Conservation (phyloP, 257 asterid genomes). For the Asclepias syriaca region DNA sequence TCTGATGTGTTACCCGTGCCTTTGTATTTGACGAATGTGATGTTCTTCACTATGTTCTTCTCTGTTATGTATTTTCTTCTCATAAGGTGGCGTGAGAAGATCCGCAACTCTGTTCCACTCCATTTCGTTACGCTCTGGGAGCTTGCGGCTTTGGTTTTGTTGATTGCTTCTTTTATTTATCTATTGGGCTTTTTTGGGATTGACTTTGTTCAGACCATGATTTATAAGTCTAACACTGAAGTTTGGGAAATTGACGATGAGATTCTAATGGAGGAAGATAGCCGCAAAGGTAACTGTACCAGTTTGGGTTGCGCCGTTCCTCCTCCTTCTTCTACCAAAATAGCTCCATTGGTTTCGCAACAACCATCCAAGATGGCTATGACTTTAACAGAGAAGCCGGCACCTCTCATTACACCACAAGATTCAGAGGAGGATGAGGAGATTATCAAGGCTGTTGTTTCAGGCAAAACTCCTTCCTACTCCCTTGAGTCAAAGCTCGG, state of each 20-base stretch:
- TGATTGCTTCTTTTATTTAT: conserved; percentile 38
- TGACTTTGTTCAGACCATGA: conserved; percentile 45
- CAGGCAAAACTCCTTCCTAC: conserved; percentile 42
- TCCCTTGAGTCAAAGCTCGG: conserved; percentile 49
- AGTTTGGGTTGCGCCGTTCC: conserved; percentile 29
- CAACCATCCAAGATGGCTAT: conserved; percentile 19
- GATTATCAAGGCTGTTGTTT: conserved; percentile 29
- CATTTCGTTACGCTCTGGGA: conserved; percentile 44
- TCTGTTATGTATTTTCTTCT: conserved; percentile 47
- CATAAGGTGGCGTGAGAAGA: conserved; percentile 44
- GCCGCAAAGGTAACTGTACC: conserved; percentile 22
- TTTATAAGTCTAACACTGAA: conserved; percentile 26
- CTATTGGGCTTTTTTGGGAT: conserved; percentile 45
- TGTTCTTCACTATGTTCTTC: conserved; percentile 43
- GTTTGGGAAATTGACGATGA: conserved; percentile 42
- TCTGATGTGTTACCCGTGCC: conserved; percentile 38
- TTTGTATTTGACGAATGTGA: conserved; percentile 31
- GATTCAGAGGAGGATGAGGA: conserved; percentile 38
- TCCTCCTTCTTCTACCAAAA: conserved; percentile 5
- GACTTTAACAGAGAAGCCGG: conserved; percentile 13
- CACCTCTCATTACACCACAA: conserved; percentile 15
- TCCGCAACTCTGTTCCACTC: conserved; percentile 42
- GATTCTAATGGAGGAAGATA: conserved; percentile 27
- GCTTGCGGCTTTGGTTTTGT: conserved; percentile 32
- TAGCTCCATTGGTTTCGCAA: conserved; percentile 11